Evolutionary conservation across 2,329 filamentous ascomycete species (phyloP).

Genomic region (Tolypocladium cylindrosporum): DNA sequence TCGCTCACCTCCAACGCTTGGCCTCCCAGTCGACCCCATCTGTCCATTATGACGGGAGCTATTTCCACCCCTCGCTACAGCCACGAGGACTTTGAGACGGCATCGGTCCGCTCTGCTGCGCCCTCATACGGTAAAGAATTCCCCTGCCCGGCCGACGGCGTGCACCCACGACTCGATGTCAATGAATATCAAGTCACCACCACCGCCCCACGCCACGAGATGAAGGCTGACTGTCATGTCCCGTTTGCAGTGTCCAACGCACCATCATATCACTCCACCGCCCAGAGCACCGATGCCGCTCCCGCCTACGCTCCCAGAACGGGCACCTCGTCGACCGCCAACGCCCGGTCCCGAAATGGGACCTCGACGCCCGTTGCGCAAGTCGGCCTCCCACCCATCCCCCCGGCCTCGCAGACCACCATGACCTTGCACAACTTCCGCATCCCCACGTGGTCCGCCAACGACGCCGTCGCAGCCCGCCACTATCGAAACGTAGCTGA

Average conservation of each 20-base stretch:
- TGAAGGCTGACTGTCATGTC: background rate
- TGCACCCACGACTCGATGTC: background rate
- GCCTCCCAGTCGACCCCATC: background rate
- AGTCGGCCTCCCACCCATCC: conserved; percentile 41
- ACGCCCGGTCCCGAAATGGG: conserved; percentile 7
- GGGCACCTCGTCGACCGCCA: conserved; percentile 4
- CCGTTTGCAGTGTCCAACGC: conserved; percentile 46
- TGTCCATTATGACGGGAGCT: conserved; percentile 19
- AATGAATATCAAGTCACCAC: no score
- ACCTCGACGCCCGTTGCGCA: conserved; percentile 18
- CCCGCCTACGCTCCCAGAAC: conserved; percentile 39
- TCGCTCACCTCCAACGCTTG: conserved; percentile 5
- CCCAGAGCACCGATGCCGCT: conserved; percentile 34
- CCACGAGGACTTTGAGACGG: conserved; percentile 54
- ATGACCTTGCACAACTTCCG: conserved; percentile 43
- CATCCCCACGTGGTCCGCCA: conserved; percentile 48
- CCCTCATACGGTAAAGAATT: conserved; percentile 52
- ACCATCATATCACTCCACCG: conserved; percentile 52
- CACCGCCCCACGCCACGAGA: background rate
- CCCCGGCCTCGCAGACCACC: conserved; percentile 25
- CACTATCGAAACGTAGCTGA: conserved; percentile 56
- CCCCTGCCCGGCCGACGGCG: background rate
- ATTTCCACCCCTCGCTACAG: conserved; percentile 23
- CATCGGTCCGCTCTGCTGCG: conserved; percentile 56
- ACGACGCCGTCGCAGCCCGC: conserved; percentile 41